Base-by-base conservation (phyloP, 140 eudicot species). In the Senecio squalidus region DNA sequence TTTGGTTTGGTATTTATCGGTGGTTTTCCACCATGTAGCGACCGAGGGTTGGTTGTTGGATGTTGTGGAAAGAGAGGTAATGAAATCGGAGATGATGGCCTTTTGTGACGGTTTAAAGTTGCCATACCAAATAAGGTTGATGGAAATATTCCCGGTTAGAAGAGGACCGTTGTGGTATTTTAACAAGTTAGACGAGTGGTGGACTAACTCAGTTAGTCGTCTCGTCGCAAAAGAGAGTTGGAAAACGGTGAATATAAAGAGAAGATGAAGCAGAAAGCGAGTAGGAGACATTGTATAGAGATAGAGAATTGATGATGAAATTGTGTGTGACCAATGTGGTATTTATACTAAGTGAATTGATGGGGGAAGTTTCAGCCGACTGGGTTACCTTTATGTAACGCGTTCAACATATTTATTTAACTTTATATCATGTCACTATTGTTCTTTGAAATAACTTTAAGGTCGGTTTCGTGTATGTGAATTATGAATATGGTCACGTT, bases 71-170 rank as follows among this genome's bases (percentile, higher is more conserved):
- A 84, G 39, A 5, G 94, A 84, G 60, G 78, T 36, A 22, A 80
- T 25, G 68, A 84, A 84, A 40, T 84, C 94, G 11, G 87, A 44
- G 36, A 84, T 47, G 0, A 84, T 84, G 55, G 84, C 79, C 51
- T 67, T 70, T 54, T 84, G 84, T 15, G 82, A 46, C 0, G 93
- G 86, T 43, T 74, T 76, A 70, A 84, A 84, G 33, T 68, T 71
- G 9, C 94, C 88, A 40, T 84, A 84, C 94, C 94, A 84, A 0
- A 84, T 75, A 27, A 80, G 69, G 24, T 74, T 84, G 55, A 84
- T 66, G 6, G 88, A 41, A 30, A 80, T 68, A 13, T 72, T 74
- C 23, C 85, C 88, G 5, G 73, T 8, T 3, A 84, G 88, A 20
- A 84, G 88, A 16, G 80, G 70, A 65, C 94, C 94, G 6, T 75